These are phyloP conservation scores for Blastocystis sp. DNA, from an alignment of 352 stramenopile genomes.

Conservation along the genomic window DNA sequence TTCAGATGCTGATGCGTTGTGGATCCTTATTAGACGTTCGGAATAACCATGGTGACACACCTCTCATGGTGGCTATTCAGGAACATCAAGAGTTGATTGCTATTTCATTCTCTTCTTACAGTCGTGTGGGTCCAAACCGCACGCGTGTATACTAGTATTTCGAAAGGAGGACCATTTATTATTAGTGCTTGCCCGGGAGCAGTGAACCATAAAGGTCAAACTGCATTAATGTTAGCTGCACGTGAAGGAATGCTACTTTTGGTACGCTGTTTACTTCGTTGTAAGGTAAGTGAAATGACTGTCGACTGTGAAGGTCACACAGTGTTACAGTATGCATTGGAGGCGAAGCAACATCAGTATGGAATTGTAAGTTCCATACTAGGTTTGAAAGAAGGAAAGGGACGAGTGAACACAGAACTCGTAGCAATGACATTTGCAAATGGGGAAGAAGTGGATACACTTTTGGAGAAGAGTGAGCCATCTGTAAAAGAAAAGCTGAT, in stretches of 20 bases:
- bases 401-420: background rate
- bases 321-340: constrained; percentile 53
- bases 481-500: background rate
- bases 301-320: constrained; percentile 53
- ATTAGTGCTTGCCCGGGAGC: background rate
- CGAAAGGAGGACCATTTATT: background rate
- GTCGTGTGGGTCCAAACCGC: constrained; percentile 46
- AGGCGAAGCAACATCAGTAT: background rate
- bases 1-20: constrained; percentile 48
- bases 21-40: constrained; percentile 57
- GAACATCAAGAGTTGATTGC: constrained; percentile 46
- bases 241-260: constrained; percentile 14
- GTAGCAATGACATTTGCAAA: background rate
- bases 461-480: background rate
- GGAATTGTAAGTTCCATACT: background rate
- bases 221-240: constrained; percentile 58
- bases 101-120: constrained; percentile 40
- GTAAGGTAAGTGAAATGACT: background rate
- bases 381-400: background rate
- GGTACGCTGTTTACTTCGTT: constrained; percentile 46
- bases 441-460: background rate
- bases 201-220: constrained; percentile 58
- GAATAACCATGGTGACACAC: constrained; percentile 62
- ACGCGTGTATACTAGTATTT: background rate
- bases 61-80: constrained; percentile 62